These are phyloP conservation scores for Anthracocystis panici-leucophaei DNA, from an alignment of 1,284 basidiomycete genomes.

Conservation along the genomic window DNA sequence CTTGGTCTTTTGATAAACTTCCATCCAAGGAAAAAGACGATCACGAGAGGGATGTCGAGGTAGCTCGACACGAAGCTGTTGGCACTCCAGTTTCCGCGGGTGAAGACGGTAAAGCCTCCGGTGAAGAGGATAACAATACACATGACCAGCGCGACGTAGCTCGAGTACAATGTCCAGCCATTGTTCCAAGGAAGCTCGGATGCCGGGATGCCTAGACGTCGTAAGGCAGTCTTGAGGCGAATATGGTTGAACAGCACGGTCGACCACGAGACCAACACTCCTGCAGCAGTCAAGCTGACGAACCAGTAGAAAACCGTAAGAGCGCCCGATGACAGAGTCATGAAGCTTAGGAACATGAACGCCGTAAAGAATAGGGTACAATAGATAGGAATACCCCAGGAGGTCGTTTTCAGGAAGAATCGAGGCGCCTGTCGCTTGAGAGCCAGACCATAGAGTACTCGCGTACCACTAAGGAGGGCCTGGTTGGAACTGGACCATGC, in stretches of 20 bases:
- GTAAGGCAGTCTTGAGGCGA: slow-evolving; percentile 78
- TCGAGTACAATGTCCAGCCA: slow-evolving; percentile 63
- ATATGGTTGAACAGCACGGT: slow-evolving; percentile 81
- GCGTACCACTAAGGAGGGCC: slow-evolving; percentile 83
- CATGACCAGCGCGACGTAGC: slow-evolving; percentile 38
- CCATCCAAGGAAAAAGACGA: slow-evolving; percentile 76
- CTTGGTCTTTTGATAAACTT: slow-evolving; percentile 47
- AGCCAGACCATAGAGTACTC: slow-evolving; percentile 80
- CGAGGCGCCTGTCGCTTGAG: slow-evolving; percentile 80
- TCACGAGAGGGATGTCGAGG: slow-evolving; percentile 80
- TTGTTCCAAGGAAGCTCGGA: slow-evolving; percentile 70
- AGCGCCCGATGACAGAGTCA: slow-evolving; percentile 70
- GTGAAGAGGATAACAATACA: slow-evolving; percentile 54
- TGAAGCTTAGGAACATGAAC: slow-evolving; percentile 79
- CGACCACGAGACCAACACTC: slow-evolving; percentile 84
- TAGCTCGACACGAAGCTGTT: slow-evolving; percentile 85
- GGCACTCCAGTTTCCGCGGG: slow-evolving; percentile 48
- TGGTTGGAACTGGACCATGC: slow-evolving; percentile 88
- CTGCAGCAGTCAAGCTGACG: slow-evolving; percentile 76
- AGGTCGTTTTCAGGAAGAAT: slow-evolving; percentile 78
- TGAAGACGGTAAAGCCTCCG: slow-evolving; percentile 70
- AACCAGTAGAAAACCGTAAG: slow-evolving; percentile 75
- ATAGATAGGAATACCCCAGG: slow-evolving; percentile 80
- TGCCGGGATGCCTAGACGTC: slow-evolving; percentile 75
- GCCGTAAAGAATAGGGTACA: slow-evolving; percentile 77